A percentile compares a stretch with the other conserved stretches of the same genome.
Conservation (phyloP, 768 basidiomycete species). For the Pholiota molesta region DNA sequence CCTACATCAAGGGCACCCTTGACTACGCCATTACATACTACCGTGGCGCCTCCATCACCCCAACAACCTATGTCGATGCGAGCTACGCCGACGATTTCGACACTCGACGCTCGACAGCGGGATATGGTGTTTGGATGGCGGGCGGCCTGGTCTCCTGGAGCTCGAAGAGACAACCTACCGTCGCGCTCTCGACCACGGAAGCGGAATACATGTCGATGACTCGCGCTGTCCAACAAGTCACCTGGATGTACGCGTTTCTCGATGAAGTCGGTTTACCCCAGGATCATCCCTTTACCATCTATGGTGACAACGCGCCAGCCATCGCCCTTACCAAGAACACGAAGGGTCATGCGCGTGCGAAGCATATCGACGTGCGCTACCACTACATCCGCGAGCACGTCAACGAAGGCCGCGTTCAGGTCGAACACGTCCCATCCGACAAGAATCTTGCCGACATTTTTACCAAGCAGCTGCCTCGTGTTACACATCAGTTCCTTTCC, state of each 20-base stretch:
- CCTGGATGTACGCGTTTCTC: conserved; percentile 27
- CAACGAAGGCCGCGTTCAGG: conserved; percentile 13
- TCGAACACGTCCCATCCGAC: conserved; percentile 27
- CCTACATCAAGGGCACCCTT: conserved; percentile 23
- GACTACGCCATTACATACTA: conserved; percentile 19
- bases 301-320: conserved; percentile 30
- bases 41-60: conserved; percentile 1
- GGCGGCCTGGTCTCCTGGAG: conserved; percentile 16
- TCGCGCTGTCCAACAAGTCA: neutral
- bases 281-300: conserved; percentile 8
- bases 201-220: conserved; percentile 2
- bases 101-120: conserved; percentile 26
- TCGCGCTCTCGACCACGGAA: conserved; percentile 1
- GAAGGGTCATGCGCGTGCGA: conserved; percentile 28
- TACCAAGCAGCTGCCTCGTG: conserved; percentile 31
- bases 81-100: conserved; percentile 6
- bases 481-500: conserved; percentile 14
- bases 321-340: conserved; percentile 30
- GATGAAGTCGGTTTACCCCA: conserved; percentile 21
- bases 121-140: conserved; percentile 21
- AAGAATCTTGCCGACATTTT: conserved; percentile 41
- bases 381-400: conserved; percentile 30
- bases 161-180: neutral
- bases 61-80: conserved; percentile 20
- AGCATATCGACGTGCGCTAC: conserved; percentile 34